Base-by-base conservation (phyloP, 2,329 filamentous ascomycete species). In the Clarireedia paspali region DNA sequence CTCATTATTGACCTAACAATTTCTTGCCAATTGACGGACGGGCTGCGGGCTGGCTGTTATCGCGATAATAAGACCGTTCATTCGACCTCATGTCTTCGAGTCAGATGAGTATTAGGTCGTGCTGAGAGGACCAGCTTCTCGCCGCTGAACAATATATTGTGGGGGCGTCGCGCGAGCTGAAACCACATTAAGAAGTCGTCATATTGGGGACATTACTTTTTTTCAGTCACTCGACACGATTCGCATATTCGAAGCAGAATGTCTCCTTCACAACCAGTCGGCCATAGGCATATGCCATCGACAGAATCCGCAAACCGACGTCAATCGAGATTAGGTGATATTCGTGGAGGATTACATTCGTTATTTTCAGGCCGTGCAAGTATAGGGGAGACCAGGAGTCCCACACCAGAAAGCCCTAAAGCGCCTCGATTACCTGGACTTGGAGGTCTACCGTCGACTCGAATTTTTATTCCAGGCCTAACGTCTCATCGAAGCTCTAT, bases 371-470 rank as follows among this genome's bases (percentile, higher is more conserved):
- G 66, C 23, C 59, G 62, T 38, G 67, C 66, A 17, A 64, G 53
- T 44, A 60, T 66, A 53, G 61, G 60, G 12, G 44, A 20, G 24
- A 48, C 54, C 17, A 61, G 59, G 54, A 62, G 47, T 53, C 45
- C 39, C 46, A 47, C 56, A 3, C 62, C 62, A 46, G 46, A 68
- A 67, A 76, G 72, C 20, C 76, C 77, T 36, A 82, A 82, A 63
- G 74, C 75, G 1, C 75, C 77, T 2, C 69, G 70, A 2, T 72
- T 75, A 49, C 64, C 68, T 17, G 44, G 51, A 10, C 63, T 75
- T 3, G 68, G 68, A 4, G 65, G 67, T 30, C 61, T 77, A 24
- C 71, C 75, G 10, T 72, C 71, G 30, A 73, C 73, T 26, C 68
- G 73, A 50, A 62, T 77, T 26, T 67, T 72, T 53, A 65, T 77